phyloP scores from a whole-genome alignment of 306 rosid species.

The Trifolium dubium region DNA sequence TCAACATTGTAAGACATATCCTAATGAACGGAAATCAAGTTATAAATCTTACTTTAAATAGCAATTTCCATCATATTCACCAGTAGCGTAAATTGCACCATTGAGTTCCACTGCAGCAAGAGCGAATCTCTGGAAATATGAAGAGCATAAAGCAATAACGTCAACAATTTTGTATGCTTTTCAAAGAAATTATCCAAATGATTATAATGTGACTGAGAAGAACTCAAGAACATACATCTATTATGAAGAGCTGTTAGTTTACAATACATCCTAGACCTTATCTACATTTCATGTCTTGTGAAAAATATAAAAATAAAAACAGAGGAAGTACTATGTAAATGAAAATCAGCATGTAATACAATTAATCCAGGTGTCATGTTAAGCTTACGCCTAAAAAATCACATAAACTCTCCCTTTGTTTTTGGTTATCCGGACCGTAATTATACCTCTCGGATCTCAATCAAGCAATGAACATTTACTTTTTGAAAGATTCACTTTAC shows the following conservation, averaged over 20 bases:
- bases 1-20: no score
- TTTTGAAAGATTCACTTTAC: conserved; percentile 46
- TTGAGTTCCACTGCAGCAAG: conserved; percentile 79
- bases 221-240: neutral
- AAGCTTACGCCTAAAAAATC: conserved; percentile 33
- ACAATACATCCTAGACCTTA: conserved; percentile 14
- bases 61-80: conserved; percentile 78
- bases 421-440: conserved; percentile 25
- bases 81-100: conserved; percentile 77
- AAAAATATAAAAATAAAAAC: neutral
- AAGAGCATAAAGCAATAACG: conserved; percentile 29
- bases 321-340: conserved; percentile 1
- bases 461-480: conserved; percentile 30
- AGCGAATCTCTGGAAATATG: conserved; percentile 72
- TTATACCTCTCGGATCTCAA: conserved; percentile 31
- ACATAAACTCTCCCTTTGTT: conserved; percentile 4
- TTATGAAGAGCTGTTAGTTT: neutral
- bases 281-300: conserved; percentile 6
- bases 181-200: conserved; percentile 27
- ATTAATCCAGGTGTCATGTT: conserved; percentile 10
- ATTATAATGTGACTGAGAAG: neutral
- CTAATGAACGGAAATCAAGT: no score
- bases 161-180: conserved; percentile 23
- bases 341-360: neutral
- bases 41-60: conserved; percentile 68